A percentile compares a stretch with the other conserved stretches of the same genome.
phyloP scores from a whole-genome alignment of 805 yeast genomes.

The Wickerhamia fluorescens region DNA sequence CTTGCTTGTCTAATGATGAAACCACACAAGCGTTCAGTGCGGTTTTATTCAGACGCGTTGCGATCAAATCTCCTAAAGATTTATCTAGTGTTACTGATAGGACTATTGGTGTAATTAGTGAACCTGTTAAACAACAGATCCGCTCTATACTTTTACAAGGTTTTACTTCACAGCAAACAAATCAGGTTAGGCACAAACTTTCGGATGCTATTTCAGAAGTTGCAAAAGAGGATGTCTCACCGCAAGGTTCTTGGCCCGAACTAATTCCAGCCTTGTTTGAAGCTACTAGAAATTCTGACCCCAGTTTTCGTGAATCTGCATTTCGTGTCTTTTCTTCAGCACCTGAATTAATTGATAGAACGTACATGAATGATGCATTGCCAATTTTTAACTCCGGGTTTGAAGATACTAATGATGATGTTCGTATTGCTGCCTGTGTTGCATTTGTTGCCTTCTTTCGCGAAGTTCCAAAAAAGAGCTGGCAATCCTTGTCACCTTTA shows the following conservation, averaged over 20 bases:
- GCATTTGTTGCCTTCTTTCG: slow-evolving; percentile 90
- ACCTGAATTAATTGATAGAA: slow-evolving; percentile 67
- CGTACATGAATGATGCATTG: slow-evolving; percentile 47
- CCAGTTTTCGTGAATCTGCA: slow-evolving; percentile 79
- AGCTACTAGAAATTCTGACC: slow-evolving; percentile 49
- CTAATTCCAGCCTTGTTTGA: slow-evolving; percentile 66
- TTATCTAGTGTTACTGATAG: slow-evolving; percentile 62
- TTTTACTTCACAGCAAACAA: slow-evolving; percentile 60
- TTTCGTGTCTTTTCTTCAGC: slow-evolving; percentile 82
- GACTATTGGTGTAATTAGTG: slow-evolving; percentile 64
- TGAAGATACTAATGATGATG: slow-evolving; percentile 71
- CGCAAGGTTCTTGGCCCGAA: slow-evolving; percentile 65
- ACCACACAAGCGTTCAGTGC: slow-evolving; percentile 69
- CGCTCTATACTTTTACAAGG: slow-evolving; percentile 66
- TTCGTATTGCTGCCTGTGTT: slow-evolving; percentile 83
- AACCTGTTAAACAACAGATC: slow-evolving; percentile 53
- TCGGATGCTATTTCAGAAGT: slow-evolving; percentile 93
- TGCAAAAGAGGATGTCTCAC: slow-evolving; percentile 58
- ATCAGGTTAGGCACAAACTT: slow-evolving; percentile 79
- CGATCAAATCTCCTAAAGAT: slow-evolving; percentile 69
- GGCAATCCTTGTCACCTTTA: slow-evolving; percentile 72
- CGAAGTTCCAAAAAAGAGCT: slow-evolving; percentile 66
- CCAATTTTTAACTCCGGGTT: slow-evolving; percentile 78
- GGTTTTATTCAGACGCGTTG: slow-evolving; percentile 81
- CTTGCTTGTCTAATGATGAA: slow-evolving; percentile 56